Evolutionary conservation across 2,329 filamentous ascomycete genomes (phyloP), one percentile per base, ranked within the genome.

Genomic region (Arachnopeziza araneosa): DNA sequence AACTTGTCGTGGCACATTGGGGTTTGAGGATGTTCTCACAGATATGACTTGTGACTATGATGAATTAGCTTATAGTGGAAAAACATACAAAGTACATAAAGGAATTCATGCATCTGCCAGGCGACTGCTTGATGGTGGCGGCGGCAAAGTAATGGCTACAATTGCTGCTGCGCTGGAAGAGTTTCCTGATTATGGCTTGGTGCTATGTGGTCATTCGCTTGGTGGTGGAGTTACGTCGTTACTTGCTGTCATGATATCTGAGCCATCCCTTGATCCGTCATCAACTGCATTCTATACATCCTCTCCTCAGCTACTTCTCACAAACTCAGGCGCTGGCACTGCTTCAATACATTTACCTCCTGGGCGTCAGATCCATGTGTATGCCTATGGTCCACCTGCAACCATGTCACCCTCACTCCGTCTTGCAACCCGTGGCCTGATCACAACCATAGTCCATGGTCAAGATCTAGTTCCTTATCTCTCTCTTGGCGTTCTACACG

Each of bases 341-440:
- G 58, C 61, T 19, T 61, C 55, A 9, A 56, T 62, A 10, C 80
- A 78, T 21, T 78, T 92, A 0, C 89, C 89, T 0, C 67, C 86
- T 0, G 84, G 86, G 19, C 82, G 89, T 0, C 86, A 87, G 2
- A 88, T 92, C 22, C 89, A 93, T 67, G 89, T 91, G 14, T 93
- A 90, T 70, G 87, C 89, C 7, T 93, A 91, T 70, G 89, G 89
- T 0, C 86, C 89, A 1, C 88, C 89, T 0, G 83, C 87, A 0
- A 88, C 87, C 17, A 84, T 92, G 81, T 90, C 87, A 0, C 79
- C 87, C 0, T 83, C 85, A 1, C 79, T 93, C 8, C 83, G 88
- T 50, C 82, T 83, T 60, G 86, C 86, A 12, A 92, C 89, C 0
- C 80, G 87, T 17, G 89, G 88, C 1, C 79, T 93, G 8, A 87